Base-by-base conservation (phyloP, 257 asterid genomes). In the Nicotiana benthamiana region DNA sequence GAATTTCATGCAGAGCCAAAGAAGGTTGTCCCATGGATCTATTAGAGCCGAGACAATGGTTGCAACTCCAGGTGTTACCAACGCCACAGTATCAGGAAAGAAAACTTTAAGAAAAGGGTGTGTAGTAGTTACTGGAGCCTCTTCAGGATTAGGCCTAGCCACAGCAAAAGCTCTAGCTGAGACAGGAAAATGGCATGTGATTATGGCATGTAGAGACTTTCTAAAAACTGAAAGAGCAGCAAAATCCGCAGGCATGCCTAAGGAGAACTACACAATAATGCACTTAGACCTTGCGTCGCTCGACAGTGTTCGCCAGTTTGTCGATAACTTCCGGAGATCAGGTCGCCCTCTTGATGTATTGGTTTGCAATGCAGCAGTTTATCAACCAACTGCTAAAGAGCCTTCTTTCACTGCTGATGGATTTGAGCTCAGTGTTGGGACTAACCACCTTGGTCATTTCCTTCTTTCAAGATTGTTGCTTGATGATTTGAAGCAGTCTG, bases 131-230 rank as follows among this genome's bases (percentile, higher is more conserved):
- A 93, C 97, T 0, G 98, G 99, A 32, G 96, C 99, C 60, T 95
- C 97, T 16, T 95, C 98, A 2, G 96, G 98, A 1, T 62, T 95
- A 54, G 98, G 99, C 43, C 89, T 95, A 7, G 97, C 98, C 61
- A 88, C 99, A 5, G 98, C 99, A 0, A 95, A 93, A 67, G 90
- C 97, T 34, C 79, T 95, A 64, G 92, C 97, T 0, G 98, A 92
- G 43, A 88, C 90, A 66, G 97, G 98, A 13, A 95, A 93, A 88
- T 93, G 98, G 98, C 91, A 95, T 27, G 83, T 95, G 5, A 84
- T 93, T 43, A 92, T 95, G 99, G 99, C 98, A 28, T 95, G 98
- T 88, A 87, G 99, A 40, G 93, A 95, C 86, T 95, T 95, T 63
- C 92, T 93, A 51, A 95, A 92, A 88, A 83, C 97, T 1, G 96